Evolutionary conservation across 1,284 basidiomycete species (phyloP).

Genomic region (Pseudozyma tsukubaensis): DNA sequence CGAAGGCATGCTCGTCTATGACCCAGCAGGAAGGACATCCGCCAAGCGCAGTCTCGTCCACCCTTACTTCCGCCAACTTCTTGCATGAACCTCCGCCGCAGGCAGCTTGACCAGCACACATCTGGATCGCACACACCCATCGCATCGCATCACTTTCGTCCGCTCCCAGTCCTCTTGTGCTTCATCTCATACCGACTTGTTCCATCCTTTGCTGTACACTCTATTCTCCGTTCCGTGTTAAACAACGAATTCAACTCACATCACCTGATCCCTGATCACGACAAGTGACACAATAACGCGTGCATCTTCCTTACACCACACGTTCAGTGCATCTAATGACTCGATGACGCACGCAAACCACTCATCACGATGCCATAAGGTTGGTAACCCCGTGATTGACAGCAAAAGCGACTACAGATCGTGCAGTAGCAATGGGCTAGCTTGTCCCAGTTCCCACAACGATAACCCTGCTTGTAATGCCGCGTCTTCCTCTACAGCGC

Average conservation of each 20-base stretch:
- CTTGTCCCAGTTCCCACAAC: conserved; percentile 50
- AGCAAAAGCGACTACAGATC: conserved; percentile 10
- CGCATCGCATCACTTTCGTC: neutral
- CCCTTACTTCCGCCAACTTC: conserved; percentile 43
- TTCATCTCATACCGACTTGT: conserved; percentile 12
- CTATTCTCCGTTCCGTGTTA: conserved; percentile 1
- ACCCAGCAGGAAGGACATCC: conserved; percentile 86
- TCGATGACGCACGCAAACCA: too few relatives aligned
- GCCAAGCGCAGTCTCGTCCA: conserved; percentile 47
- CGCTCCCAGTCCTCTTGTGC: neutral
- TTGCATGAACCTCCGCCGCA: conserved; percentile 14
- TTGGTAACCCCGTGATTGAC: too few relatives aligned
- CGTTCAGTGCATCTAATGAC: too few relatives aligned
- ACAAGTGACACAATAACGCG: too few relatives aligned
- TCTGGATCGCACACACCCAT: neutral
- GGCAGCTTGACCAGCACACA: neutral
- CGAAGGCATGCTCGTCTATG: conserved; percentile 86
- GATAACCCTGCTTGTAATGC: conserved; percentile 19
- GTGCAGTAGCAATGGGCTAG: conserved; percentile 19
- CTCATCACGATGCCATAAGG: too few relatives aligned
- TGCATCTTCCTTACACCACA: too few relatives aligned
- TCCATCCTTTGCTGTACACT: neutral
- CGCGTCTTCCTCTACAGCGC: conserved; percentile 2
- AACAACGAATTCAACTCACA: neutral
- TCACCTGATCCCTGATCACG: too few relatives aligned